Conservation (phyloP, 192 early-diverging fungal species). For the Cladochytrium replicatum region DNA sequence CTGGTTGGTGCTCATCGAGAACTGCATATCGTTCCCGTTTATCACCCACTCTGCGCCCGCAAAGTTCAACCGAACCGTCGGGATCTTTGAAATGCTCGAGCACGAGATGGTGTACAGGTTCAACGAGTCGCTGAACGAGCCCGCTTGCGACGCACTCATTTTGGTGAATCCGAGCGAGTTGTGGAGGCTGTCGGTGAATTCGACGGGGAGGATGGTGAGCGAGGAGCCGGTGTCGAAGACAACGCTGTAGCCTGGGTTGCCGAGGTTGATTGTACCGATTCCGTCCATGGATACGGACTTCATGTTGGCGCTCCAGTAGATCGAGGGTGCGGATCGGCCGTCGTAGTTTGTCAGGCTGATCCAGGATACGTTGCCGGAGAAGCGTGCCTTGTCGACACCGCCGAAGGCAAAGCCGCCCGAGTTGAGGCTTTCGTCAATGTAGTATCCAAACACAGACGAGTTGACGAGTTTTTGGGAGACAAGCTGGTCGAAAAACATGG, state of each 20-base stretch:
- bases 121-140: too few relatives aligned
- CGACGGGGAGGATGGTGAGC: conserved; percentile 13
- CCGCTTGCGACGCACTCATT: neutral
- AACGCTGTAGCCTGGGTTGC: conserved; percentile 5
- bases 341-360: neutral
- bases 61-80: too few relatives aligned
- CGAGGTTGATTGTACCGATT: neutral
- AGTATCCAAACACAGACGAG: conserved; percentile 23
- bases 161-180: conserved; percentile 4
- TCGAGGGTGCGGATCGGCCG: conserved; percentile 3
- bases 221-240: conserved; percentile 31
- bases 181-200: conserved; percentile 6
- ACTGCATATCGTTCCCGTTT: too few relatives aligned
- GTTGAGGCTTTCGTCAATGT: conserved; percentile 13
- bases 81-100: too few relatives aligned
- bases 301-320: conserved; percentile 8
- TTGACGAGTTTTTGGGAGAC: conserved; percentile 4
- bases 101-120: too few relatives aligned
- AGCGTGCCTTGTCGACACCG: conserved; percentile 24
- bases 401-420: conserved; percentile 24
- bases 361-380: conserved; percentile 10
- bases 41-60: too few relatives aligned
- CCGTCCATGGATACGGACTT: conserved; percentile 3
- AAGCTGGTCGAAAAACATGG: conserved; percentile 15
- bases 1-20: too few relatives aligned